Conservation (phyloP, 2,329 filamentous ascomycete species). For the Diaporthe sp. region DNA sequence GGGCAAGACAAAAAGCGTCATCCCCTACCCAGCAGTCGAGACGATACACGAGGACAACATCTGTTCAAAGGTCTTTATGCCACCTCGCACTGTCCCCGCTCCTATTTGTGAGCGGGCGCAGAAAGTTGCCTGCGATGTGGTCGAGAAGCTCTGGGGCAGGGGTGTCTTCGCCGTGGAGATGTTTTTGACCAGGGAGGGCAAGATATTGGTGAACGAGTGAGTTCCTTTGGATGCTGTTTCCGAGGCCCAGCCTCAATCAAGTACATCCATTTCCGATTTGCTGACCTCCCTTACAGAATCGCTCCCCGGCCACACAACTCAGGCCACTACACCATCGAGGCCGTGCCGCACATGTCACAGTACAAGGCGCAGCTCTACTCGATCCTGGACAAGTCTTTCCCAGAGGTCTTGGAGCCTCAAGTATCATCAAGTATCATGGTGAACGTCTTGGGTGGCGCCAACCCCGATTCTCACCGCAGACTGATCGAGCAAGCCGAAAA, state of each 20-base stretch:
- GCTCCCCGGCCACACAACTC: conserved; percentile 89
- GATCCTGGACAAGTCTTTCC: conserved; percentile 76
- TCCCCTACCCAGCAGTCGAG: conserved; percentile 91
- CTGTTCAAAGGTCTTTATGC: conserved; percentile 92
- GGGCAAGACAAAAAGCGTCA: conserved; percentile 62
- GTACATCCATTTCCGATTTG: conserved; percentile 38
- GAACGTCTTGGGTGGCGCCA: conserved; percentile 82
- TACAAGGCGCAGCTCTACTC: conserved; percentile 91
- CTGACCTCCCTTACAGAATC: conserved; percentile 62
- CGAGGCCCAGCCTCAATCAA: conserved; percentile 21
- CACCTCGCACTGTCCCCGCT: conserved; percentile 78
- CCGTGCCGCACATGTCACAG: conserved; percentile 87
- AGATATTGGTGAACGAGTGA: conserved; percentile 41
- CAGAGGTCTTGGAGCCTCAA: conserved; percentile 69
- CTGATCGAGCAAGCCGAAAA: conserved; percentile 63
- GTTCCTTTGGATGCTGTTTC: background rate
- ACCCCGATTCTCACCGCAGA: conserved; percentile 71
- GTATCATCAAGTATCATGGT: conserved; percentile 80
- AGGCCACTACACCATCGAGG: conserved; percentile 95
- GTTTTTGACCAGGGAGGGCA: conserved; percentile 84
- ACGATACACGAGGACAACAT: conserved; percentile 96
- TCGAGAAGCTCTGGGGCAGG: conserved; percentile 85
- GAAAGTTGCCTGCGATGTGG: conserved; percentile 82
- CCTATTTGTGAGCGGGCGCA: conserved; percentile 76
- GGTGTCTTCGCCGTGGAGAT: conserved; percentile 98